Base-by-base conservation (phyloP, 768 basidiomycete species). In the Kwoniella botswanensis region DNA sequence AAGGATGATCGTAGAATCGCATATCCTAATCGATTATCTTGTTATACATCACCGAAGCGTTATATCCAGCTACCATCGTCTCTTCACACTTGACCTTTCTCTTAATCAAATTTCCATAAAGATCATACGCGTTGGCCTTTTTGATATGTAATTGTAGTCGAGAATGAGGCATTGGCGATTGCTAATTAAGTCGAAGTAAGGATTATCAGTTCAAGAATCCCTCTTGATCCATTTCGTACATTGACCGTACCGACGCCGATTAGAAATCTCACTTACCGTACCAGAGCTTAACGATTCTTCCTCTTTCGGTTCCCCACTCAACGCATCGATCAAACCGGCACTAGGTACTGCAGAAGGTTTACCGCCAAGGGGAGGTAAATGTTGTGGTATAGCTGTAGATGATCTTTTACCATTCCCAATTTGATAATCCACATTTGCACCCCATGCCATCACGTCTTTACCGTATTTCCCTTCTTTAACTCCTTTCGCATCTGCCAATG, bases 391-490 rank as follows among this genome's bases (percentile, higher is more conserved):
- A 7, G 85, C 79, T 10, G 84, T 74, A 67, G 84, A 85, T 17
- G 83, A 82, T 12, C 85, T 74, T 53, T 84, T 84, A 13, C 84
- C 84, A 26, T 83, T 85, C 0, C 85, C 85, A 26, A 86, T 79
- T 76, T 85, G 82, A 55, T 79, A 82, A 52, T 82, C 77, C 53
- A 69, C 79, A 55, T 82, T 83, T 11, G 74, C 77, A 21, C 82
- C 84, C 82, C 82, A 84, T 1, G 81, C 79, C 79, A 83, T 79
- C 18, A 83, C 79, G 63, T 84, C 83, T 62, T 81, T 80, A 12
- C 84, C 84, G 65, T 83, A 84, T 22, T 71, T 70, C 10, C 80
- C 80, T 26, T 73, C 65, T 35, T 76, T 71, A 0, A 82, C 77
- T 35, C 81, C 82, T 55, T 70, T 72, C 17, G 61, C 60, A 26